phyloP scores from a whole-genome alignment of 306 rosid genomes.

The Sindora glabra region DNA sequence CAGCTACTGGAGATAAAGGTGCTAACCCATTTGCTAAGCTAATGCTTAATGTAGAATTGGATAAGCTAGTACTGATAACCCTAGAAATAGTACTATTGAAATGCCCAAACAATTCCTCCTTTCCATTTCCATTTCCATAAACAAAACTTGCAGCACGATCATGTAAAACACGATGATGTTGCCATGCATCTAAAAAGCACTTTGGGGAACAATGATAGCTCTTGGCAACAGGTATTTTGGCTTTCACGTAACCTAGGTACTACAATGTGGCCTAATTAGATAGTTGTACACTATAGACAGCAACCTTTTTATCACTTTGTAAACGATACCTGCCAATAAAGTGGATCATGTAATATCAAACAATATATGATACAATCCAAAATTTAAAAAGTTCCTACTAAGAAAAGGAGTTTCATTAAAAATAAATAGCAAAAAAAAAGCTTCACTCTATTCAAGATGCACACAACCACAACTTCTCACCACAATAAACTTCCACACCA shows the following conservation, averaged over 20 bases:
- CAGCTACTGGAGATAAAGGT: constrained; percentile 65
- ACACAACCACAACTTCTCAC: too few species aligned
- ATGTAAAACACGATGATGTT: constrained; percentile 91
- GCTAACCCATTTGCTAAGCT: constrained; percentile 70
- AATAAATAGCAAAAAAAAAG: too few species aligned
- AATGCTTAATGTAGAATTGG: constrained; percentile 58
- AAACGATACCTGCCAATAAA: constrained; percentile 75
- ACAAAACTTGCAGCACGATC: constrained; percentile 89
- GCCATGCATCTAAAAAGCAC: constrained; percentile 98
- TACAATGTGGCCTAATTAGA: constrained; percentile 89
- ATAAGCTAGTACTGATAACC: constrained; percentile 36
- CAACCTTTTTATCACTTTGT: constrained; percentile 79
- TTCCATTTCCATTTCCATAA: constrained; percentile 83
- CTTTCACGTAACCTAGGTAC: constrained; percentile 82
- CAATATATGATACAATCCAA: too few species aligned
- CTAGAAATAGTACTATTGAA: constrained; percentile 59
- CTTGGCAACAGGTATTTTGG: constrained; percentile 69
- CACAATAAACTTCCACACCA: too few species aligned
- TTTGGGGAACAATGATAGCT: constrained; percentile 89
- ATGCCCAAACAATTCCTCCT: constrained; percentile 81
- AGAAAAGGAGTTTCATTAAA: too few species aligned
- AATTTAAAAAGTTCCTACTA: too few species aligned
- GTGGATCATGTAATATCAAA: constrained; percentile 7
- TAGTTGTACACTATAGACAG: constrained; percentile 90
- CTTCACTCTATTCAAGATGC: too few species aligned